phyloP scores from a whole-genome alignment of 768 basidiomycete species.

The Pleurotus eryngii region DNA sequence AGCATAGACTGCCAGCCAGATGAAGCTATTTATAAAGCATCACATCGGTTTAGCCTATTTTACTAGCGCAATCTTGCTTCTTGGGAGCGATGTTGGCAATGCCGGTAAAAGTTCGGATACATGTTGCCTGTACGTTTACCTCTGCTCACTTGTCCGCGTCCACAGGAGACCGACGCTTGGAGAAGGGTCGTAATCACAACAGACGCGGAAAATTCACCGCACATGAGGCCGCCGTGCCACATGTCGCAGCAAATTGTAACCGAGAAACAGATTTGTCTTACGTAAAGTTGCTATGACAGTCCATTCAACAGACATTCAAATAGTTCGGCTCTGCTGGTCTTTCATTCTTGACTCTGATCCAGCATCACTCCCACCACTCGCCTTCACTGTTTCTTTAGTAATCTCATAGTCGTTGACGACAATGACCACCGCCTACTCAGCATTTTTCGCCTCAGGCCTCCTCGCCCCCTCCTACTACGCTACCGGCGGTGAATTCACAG shows the following conservation, averaged over 20 bases:
- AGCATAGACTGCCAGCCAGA: too few relatives aligned
- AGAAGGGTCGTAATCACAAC: too few relatives aligned
- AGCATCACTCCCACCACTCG: background rate
- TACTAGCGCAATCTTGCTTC: too few relatives aligned
- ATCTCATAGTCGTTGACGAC: conserved; percentile 6
- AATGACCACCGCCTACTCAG: conserved; percentile 48
- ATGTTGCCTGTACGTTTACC: too few relatives aligned
- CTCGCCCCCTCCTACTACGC: conserved; percentile 34
- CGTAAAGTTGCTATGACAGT: conserved; percentile 7
- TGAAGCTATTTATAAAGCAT: too few relatives aligned
- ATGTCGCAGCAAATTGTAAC: conserved; percentile 1
- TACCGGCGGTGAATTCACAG: background rate
- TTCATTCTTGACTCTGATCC: conserved; percentile 6
- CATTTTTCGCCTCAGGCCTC: conserved; percentile 70
- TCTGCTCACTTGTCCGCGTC: too few relatives aligned
- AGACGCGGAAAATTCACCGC: background rate
- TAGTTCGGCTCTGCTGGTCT: background rate
- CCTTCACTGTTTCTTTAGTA: background rate
- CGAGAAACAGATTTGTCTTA: conserved; percentile 4
- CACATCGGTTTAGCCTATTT: too few relatives aligned
- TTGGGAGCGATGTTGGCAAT: too few relatives aligned
- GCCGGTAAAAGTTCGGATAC: too few relatives aligned
- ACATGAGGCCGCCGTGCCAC: background rate
- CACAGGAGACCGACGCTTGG: too few relatives aligned
- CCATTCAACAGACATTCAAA: background rate